Evolutionary conservation across 106 monocot species (phyloP).

Genomic region (Dendrobium huoshanense): DNA sequence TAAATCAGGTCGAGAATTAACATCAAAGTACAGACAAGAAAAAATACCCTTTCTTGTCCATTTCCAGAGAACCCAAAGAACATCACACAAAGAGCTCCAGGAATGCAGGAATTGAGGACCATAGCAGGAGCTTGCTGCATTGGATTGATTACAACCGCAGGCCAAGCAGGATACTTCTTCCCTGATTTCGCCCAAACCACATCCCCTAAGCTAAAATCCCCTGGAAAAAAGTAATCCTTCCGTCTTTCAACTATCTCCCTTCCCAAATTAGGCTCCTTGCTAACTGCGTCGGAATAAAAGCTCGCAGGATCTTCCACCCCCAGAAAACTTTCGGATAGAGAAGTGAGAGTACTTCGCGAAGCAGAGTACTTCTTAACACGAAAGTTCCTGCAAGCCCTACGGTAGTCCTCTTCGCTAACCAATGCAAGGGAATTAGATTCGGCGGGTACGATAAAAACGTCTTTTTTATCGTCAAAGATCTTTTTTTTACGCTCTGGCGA

Average conservation of each 20-base stretch:
- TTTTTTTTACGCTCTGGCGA: background rate
- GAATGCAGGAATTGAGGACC: slow-evolving; percentile 65
- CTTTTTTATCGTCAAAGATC: background rate
- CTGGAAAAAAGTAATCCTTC: slow-evolving; percentile 37
- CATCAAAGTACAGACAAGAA: background rate
- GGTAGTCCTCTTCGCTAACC: slow-evolving; percentile 24
- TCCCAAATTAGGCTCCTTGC: slow-evolving; percentile 6
- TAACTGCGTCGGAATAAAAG: background rate
- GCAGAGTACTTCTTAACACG: slow-evolving; percentile 26
- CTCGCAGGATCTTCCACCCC: background rate
- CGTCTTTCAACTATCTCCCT: slow-evolving; percentile 24
- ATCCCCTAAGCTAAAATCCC: slow-evolving; percentile 68
- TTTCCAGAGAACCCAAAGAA: slow-evolving; percentile 67
- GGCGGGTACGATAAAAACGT: background rate
- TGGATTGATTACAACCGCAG: slow-evolving; percentile 82
- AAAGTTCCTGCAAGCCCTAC: slow-evolving; percentile 27
- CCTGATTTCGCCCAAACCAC: slow-evolving; percentile 85
- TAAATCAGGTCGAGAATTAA: background rate
- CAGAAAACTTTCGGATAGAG: slow-evolving; percentile 7
- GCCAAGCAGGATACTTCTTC: slow-evolving; percentile 80
- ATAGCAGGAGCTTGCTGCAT: slow-evolving; percentile 47
- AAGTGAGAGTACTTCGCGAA: slow-evolving; percentile 32
- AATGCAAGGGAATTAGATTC: slow-evolving; percentile 1
- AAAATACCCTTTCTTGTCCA: slow-evolving; percentile 59
- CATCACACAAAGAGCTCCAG: slow-evolving; percentile 82